These are phyloP conservation scores for Alternaria atra DNA, from an alignment of 2,329 filamentous ascomycete species.

Conservation along the genomic window DNA sequence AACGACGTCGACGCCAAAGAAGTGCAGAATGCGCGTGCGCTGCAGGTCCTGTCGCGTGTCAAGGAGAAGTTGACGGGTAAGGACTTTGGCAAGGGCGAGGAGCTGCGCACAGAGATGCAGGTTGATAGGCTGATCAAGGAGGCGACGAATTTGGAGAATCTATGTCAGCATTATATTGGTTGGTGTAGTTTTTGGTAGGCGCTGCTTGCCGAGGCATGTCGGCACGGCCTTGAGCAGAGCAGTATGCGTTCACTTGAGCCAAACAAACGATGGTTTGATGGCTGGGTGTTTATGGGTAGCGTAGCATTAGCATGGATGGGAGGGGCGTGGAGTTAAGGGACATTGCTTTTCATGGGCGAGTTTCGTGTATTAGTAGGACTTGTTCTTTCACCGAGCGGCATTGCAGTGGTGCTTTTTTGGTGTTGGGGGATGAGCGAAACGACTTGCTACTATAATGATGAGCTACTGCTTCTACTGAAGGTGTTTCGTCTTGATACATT, in stretches of 20 bases:
- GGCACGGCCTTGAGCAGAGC: not conserved
- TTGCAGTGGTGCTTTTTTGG: conserved; percentile 3
- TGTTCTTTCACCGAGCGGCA: conserved; percentile 2
- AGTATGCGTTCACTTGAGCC: not conserved
- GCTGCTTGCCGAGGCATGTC: not conserved
- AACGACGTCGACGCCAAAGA: conserved; percentile 66
- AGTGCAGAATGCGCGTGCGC: conserved; percentile 88
- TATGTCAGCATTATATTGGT: conserved; percentile 98
- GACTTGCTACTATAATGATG: not conserved
- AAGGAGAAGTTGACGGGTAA: conserved; percentile 94
- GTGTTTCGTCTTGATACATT: too few species aligned
- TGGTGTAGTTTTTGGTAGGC: conserved; percentile 97
- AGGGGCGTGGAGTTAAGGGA: conserved; percentile 1
- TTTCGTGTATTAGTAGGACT: conserved; percentile 3
- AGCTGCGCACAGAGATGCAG: conserved; percentile 84
- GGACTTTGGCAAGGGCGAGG: conserved; percentile 82
- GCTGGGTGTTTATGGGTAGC: not conserved
- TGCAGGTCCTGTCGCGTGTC: conserved; percentile 90
- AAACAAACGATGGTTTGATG: not conserved
- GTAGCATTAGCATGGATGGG: conserved; percentile 14
- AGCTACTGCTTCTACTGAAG: not conserved
- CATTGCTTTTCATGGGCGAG: conserved; percentile 1
- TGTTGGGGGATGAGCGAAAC: not conserved
- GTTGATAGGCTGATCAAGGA: conserved; percentile 95
- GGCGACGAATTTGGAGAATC: conserved; percentile 94